These are phyloP conservation scores for Pseudocercospora eumusae DNA, from an alignment of 2,329 filamentous ascomycete genomes.

Conservation along the genomic window DNA sequence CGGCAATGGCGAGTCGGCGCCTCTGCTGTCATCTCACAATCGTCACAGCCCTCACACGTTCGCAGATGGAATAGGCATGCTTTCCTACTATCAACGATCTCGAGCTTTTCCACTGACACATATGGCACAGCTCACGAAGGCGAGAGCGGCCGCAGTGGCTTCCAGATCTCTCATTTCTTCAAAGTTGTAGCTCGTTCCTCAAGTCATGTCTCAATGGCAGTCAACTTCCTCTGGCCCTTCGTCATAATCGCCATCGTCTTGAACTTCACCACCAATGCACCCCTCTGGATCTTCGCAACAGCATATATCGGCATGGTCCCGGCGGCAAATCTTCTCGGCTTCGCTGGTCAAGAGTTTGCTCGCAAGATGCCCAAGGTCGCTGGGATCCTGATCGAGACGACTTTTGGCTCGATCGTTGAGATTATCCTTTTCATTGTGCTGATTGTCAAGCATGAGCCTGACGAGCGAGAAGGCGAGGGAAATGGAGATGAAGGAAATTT, in stretches of 20 bases:
- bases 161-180: constrained; percentile 48
- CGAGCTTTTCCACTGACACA: neutral
- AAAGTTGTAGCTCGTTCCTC: constrained; percentile 48
- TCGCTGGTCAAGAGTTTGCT: constrained; percentile 69
- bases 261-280: constrained; percentile 47
- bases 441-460: constrained; percentile 45
- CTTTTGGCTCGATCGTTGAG: constrained; percentile 72
- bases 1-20: constrained; percentile 17
- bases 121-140: constrained; percentile 40
- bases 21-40: constrained; percentile 14
- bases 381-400: constrained; percentile 56
- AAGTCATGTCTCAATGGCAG: constrained; percentile 48
- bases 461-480: constrained; percentile 21
- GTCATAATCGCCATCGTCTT: constrained; percentile 50
- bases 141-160: constrained; percentile 49
- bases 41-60: constrained; percentile 24
- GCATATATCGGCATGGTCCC: constrained; percentile 55
- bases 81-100: neutral
- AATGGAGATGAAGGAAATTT: constrained; percentile 37
- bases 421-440: constrained; percentile 79
- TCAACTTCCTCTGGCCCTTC: constrained; percentile 54
- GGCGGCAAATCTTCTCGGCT: constrained; percentile 53
- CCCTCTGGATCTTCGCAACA: constrained; percentile 50
- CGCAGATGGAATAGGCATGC: constrained; percentile 21
- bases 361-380: constrained; percentile 73